Conservation (phyloP, 169 alveolate genomes). For the Amoebophrya sp. region DNA sequence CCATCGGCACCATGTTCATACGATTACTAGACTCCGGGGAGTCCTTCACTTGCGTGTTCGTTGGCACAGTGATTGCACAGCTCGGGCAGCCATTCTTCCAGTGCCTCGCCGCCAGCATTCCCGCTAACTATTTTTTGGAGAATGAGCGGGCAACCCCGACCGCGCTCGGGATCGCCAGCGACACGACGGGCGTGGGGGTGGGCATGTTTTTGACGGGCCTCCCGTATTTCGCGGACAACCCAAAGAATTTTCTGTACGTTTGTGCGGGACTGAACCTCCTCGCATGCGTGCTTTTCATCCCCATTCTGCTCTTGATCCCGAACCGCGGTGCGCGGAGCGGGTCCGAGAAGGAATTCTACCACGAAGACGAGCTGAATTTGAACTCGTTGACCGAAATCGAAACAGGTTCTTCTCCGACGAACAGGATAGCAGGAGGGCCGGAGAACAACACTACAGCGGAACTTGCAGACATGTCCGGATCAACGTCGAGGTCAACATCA, state of each 20-base stretch:
- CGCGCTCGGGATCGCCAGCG: conserved; percentile 8
- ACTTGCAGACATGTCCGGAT: too few relatives aligned
- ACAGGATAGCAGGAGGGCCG: too few relatives aligned
- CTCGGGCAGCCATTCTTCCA: conserved; percentile 19
- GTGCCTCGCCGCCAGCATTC: neutral
- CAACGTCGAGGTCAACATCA: too few relatives aligned
- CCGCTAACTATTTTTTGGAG: neutral
- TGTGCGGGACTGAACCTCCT: neutral
- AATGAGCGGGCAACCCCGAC: neutral
- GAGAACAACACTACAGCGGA: too few relatives aligned
- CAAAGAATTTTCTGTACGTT: neutral
- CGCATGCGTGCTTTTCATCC: neutral
- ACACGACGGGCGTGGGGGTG: neutral
- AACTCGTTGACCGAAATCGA: too few relatives aligned
- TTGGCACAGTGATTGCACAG: neutral
- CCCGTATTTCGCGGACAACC: neutral
- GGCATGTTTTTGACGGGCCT: neutral
- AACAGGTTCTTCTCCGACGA: too few relatives aligned
- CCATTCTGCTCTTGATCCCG: neutral
- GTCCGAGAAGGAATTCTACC: too few relatives aligned
- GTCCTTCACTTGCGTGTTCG: neutral
- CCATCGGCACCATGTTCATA: neutral
- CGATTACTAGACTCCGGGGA: neutral
- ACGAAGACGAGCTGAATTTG: too few relatives aligned
- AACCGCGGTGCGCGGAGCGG: neutral